Evolutionary conservation across 1,284 basidiomycete genomes (phyloP), one percentile per base, ranked within the genome.

Genomic region (Irpex rosettiformis): DNA sequence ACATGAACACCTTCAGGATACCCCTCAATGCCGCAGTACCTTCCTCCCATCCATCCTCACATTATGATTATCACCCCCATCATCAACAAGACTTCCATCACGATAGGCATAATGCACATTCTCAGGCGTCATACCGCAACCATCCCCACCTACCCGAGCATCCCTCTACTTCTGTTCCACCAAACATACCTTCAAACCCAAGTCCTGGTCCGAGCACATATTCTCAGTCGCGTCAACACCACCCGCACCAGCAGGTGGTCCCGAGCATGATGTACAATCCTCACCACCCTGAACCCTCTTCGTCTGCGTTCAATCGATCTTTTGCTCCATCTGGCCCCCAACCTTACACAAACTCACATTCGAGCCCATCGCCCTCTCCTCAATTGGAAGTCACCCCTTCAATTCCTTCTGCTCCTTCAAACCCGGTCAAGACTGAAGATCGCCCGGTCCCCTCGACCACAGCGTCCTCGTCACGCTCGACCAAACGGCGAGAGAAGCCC

Each of bases 401-500:
- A n/a, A 18, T 22, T 45, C 43, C 43, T 45, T n/a, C 43, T 11
- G 10, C 43, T 45, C 7, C 43, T 45, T 8, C 43, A 8, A 22
- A 22, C 43, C 43, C 56, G 11, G 30, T 29, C 5, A 30, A 51
- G 33, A 45, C 33, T 25, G 54, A 25, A 11, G 27, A 52, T n/a
- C 5, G 25, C 10, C 21, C n/a, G 37, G 33, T 49, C 27, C 33
- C 45, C 11, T 6, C 51, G 7, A 11, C 53, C 4, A 16, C 52
- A 3, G 58, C 45, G 24, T 37, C 28, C 25, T 1, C 59, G 7
- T 13, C 48, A 24, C 48, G 48, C 48, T 27, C 48, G 10, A 27
- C 73, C 43, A 86, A 81, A 62, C 80, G 87, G 37, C 82, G 80
- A 57, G 81, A 85, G 67, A 88, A 85, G 64, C 77, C 79, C 25